A percentile compares a stretch with the other conserved stretches of the same genome.
These are phyloP conservation scores for Tranzscheliella williamsii DNA, from an alignment of 1,284 basidiomycete species.

Conservation along the genomic window DNA sequence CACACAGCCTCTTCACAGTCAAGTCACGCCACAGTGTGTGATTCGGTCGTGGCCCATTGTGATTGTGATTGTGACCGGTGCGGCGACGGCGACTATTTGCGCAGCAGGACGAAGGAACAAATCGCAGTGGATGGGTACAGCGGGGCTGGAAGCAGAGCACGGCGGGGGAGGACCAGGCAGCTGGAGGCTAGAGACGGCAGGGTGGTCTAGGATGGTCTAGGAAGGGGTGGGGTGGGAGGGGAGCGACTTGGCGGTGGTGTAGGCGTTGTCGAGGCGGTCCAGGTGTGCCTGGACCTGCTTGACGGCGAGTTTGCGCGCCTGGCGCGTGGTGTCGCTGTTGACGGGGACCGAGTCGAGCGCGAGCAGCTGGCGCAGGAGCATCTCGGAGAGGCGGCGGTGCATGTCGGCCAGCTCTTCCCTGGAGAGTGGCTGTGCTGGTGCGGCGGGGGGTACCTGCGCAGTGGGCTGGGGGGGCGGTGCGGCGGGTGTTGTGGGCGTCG, in stretches of 20 bases:
- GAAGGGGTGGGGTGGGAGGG: too few species aligned
- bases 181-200: too few species aligned
- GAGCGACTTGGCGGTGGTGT: slow-evolving; percentile 20
- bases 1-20: too few species aligned
- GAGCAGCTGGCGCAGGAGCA: slow-evolving; percentile 52
- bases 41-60: too few species aligned
- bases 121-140: too few species aligned
- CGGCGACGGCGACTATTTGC: too few species aligned
- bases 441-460: not conserved
- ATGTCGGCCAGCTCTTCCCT: slow-evolving; percentile 19
- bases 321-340: slow-evolving; percentile 47
- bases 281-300: slow-evolving; percentile 54
- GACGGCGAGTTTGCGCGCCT: slow-evolving; percentile 51
- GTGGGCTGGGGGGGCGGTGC: not conserved
- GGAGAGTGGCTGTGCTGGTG: not conserved
- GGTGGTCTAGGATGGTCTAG: too few species aligned
- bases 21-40: too few species aligned
- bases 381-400: slow-evolving; percentile 51
- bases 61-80: too few species aligned
- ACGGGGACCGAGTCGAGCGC: slow-evolving; percentile 49
- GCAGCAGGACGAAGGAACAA: too few species aligned
- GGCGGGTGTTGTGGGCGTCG: not conserved
- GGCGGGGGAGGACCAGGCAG: too few species aligned
- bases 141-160: too few species aligned
- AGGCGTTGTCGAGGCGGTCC: slow-evolving; percentile 56